These are phyloP conservation scores for Zopfochytrium polystomum DNA, from an alignment of 371 early-diverging fungal species.

Conservation along the genomic window DNA sequence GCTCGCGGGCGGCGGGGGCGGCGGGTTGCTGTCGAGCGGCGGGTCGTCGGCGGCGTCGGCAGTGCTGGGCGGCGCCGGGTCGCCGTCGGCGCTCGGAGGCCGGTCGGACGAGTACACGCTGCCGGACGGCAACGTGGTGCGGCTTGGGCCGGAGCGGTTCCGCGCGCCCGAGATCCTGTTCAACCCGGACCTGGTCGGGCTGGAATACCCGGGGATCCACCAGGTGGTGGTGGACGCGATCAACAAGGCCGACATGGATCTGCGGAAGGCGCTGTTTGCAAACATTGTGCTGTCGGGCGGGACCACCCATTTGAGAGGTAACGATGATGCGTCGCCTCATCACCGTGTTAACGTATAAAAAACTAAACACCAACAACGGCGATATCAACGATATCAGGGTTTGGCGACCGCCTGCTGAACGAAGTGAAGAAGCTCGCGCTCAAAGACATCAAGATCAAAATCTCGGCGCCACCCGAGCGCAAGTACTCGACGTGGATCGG, in stretches of 20 bases:
- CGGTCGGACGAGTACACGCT: conserved; percentile 73
- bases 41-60: too few species aligned
- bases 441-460: conserved; percentile 88
- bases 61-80: too few species aligned
- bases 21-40: too few species aligned
- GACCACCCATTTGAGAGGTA: conserved; percentile 75
- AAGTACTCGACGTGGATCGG: conserved; percentile 98
- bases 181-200: conserved; percentile 81
- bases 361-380: not conserved
- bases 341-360: conserved; percentile 1
- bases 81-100: too few species aligned
- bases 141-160: conserved; percentile 80
- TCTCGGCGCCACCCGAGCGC: conserved; percentile 94
- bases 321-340: conserved; percentile 26
- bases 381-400: too few species aligned
- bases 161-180: conserved; percentile 81
- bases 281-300: conserved; percentile 94
- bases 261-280: conserved; percentile 79
- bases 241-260: conserved; percentile 84
- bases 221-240: conserved; percentile 88
- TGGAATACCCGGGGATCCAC: conserved; percentile 86
- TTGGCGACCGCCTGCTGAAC: conserved; percentile 86
- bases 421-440: conserved; percentile 83
- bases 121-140: conserved; percentile 87
- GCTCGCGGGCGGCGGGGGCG: too few species aligned